phyloP scores from a whole-genome alignment of 148 eudicot species.

The Vaccinium darrowii region DNA sequence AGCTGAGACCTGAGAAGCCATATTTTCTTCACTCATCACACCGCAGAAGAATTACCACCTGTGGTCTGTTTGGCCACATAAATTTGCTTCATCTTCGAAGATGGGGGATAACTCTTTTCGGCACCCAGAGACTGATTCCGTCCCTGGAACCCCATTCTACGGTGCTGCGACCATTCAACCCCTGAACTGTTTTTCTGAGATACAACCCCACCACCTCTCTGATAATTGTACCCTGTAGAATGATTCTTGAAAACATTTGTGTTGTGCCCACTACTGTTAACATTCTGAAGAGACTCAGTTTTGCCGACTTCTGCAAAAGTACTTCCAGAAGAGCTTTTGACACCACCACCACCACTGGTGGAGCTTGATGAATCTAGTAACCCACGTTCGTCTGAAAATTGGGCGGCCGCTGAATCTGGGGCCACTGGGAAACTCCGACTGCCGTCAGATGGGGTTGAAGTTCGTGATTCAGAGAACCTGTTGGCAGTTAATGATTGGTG shows the following conservation, averaged over 20 bases:
- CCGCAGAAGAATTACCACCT: conserved; percentile 40
- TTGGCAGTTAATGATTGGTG: conserved; percentile 45
- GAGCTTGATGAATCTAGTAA: conserved; percentile 40
- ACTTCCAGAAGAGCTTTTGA: conserved; percentile 34
- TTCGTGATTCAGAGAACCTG: conserved; percentile 51
- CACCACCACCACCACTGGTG: conserved; percentile 12
- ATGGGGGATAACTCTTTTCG: conserved; percentile 52
- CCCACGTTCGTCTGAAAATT: conserved; percentile 47
- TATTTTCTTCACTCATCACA: conserved; percentile 21
- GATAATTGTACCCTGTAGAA: conserved; percentile 43
- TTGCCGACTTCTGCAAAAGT: conserved; percentile 30
- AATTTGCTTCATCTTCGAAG: conserved; percentile 73
- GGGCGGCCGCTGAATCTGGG: conserved; percentile 34
- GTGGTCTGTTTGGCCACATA: conserved; percentile 84
- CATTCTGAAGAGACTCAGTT: conserved; percentile 25
- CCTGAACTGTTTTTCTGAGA: conserved; percentile 52
- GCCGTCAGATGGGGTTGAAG: conserved; percentile 39
- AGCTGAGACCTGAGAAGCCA: not conserved
- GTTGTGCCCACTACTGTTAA: conserved; percentile 31
- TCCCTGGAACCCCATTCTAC: conserved; percentile 78
- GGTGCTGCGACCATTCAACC: conserved; percentile 62
- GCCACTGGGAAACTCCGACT: conserved; percentile 33
- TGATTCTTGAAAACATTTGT: conserved; percentile 32
- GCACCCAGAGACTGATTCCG: conserved; percentile 55
- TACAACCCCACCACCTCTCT: conserved; percentile 40